Percentiles rank a stretch among this genome's conserved stretches.
These are phyloP conservation scores for Monascus ruber DNA, from an alignment of 2,329 filamentous ascomycete species.

Conservation along the genomic window DNA sequence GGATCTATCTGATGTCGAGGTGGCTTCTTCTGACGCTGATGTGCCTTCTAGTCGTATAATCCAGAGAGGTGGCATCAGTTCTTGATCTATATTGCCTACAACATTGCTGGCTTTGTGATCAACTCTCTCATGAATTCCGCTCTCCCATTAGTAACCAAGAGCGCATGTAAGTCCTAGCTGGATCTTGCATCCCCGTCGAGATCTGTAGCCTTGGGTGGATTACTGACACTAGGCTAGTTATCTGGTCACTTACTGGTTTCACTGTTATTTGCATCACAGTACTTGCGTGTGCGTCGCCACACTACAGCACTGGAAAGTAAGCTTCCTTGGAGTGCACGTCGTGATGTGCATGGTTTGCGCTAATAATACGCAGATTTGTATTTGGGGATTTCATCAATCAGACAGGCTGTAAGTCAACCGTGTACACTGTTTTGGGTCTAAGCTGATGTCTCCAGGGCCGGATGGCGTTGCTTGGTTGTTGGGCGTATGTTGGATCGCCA, in stretches of 20 bases:
- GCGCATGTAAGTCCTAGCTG: constrained; percentile 37
- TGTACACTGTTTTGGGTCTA: not conserved
- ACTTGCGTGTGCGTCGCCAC: constrained; percentile 52
- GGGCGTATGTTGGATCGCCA: constrained; percentile 19
- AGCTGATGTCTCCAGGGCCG: constrained; percentile 34
- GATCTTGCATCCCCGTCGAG: no score
- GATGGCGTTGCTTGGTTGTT: constrained; percentile 47
- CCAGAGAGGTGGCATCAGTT: constrained; percentile 59
- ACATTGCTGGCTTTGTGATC: constrained; percentile 48
- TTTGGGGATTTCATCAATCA: constrained; percentile 58
- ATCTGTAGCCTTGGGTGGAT: no score
- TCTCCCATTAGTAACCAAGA: constrained; percentile 55
- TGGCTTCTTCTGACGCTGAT: no score
- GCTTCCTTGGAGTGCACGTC: constrained; percentile 14
- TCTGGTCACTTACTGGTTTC: constrained; percentile 61
- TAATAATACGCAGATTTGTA: constrained; percentile 27
- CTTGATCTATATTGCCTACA: constrained; percentile 58
- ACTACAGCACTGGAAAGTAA: constrained; percentile 53
- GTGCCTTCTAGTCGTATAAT: constrained; percentile 32
- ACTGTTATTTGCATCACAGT: constrained; percentile 59
- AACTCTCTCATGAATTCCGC: constrained; percentile 54
- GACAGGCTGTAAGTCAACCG: constrained; percentile 42
- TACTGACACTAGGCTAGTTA: constrained; percentile 26
- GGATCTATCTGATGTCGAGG: not conserved
- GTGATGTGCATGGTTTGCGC: not conserved